Percentiles rank a stretch among this genome's conserved stretches.
phyloP scores from a whole-genome alignment of 2,329 filamentous ascomycete species.

The Cercospora janseana region DNA sequence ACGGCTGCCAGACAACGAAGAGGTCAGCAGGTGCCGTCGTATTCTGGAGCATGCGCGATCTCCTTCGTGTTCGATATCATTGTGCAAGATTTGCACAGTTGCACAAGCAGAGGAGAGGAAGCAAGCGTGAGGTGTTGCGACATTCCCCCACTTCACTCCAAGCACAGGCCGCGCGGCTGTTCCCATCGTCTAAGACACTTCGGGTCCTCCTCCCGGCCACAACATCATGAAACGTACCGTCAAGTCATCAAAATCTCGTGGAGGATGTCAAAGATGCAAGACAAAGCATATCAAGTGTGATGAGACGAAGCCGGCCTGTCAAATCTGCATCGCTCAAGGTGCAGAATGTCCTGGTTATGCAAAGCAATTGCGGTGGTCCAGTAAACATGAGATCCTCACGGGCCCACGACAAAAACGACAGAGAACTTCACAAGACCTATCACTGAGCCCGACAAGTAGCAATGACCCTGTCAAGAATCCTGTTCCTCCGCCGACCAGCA shows the following conservation, averaged over 20 bases:
- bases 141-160: background rate
- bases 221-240: constrained; percentile 12
- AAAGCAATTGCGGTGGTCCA: constrained; percentile 50
- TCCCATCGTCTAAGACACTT: background rate
- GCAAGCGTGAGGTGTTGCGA: constrained; percentile 4
- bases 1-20: background rate
- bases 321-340: constrained; percentile 46
- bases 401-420: constrained; percentile 25
- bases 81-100: background rate
- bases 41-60: background rate
- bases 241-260: constrained; percentile 34
- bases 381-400: constrained; percentile 49
- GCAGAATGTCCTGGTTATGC: constrained; percentile 49
- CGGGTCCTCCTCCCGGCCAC: background rate
- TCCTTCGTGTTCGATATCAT: background rate
- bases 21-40: background rate
- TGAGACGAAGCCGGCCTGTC: constrained; percentile 42
- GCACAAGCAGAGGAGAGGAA: background rate
- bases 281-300: constrained; percentile 43
- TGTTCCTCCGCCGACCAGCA: background rate
- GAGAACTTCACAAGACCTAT: constrained; percentile 6
- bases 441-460: background rate
- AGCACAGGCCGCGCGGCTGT: constrained; percentile 3
- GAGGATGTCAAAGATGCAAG: constrained; percentile 35
- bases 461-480: background rate